Evolutionary conservation across 2,329 filamentous ascomycete species (phyloP), one percentile per base, ranked within the genome.

Genomic region (Exophiala oligosperma): DNA sequence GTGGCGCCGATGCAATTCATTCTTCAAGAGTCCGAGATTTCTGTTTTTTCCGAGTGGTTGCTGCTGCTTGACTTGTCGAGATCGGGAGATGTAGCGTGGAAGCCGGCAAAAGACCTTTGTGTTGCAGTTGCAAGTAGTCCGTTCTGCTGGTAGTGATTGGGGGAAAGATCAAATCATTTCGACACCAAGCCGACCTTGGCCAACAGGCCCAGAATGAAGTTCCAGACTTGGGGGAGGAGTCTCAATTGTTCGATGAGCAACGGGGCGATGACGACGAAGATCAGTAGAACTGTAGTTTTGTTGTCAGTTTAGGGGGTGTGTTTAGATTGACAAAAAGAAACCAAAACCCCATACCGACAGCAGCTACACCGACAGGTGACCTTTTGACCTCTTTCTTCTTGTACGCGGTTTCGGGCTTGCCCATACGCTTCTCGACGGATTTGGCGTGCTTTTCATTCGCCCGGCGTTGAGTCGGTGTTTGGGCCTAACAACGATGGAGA

Each of bases 381-480:
- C 82, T 84, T 57, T 75, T 68, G 43, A 74, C 77, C 64, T 79
- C 74, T 68, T 81, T 79, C 61, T 75, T 70, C 69, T 80, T 79
- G 51, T 75, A 67, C 7, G 71, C 69, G 24, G 68, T 65, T 62
- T 78, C 74, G 46, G 72, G 73, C 70, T 81, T 84, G 60, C 84
- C 85, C 71, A 84, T 81, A 71, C 85, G 86, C 60, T 78, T 76
- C 63, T 81, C 81, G 69, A 87, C 82, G 61, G 76, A 72, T 65
- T 81, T 80, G 52, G 84, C 84, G 68, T 80, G 87, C 63, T 77
- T 79, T 60, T 83, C 81, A 72, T 88, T 88, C 44, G 85, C 84
- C 66, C 79, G 79, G 60, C 84, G 83, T 75, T 88, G 85, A 69
- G 84, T 81, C 29, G 85, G 85, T 64, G 85, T 88, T 81, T 87